Evolutionary conservation across 225 moss, liverwort and hornwort species (phyloP).

Genomic region (Straminergon stramineum): DNA sequence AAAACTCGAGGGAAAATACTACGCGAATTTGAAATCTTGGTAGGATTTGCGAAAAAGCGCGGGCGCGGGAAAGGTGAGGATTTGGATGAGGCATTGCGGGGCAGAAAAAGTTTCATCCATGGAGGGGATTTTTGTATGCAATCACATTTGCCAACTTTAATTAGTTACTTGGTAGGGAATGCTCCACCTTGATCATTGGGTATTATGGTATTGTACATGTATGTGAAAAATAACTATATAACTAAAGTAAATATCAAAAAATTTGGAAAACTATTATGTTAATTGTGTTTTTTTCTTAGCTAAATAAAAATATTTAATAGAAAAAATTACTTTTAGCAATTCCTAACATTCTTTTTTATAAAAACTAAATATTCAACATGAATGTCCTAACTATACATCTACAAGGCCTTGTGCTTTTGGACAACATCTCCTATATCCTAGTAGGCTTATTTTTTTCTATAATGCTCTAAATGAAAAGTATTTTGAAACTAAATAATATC

Average conservation of each 20-base stretch:
- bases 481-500: neutral
- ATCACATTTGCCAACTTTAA: neutral
- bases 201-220: fast-evolving
- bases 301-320: fast-evolving
- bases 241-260: neutral
- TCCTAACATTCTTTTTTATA: neutral
- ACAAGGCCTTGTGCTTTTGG: fast-evolving
- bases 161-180: neutral
- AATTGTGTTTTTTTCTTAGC: neutral
- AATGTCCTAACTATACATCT: neutral
- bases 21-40: neutral
- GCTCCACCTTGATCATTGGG: fast-evolving
- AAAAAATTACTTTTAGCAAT: neutral
- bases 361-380: too few species aligned
- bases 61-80: neutral
- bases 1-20: neutral
- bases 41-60: neutral
- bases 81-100: neutral
- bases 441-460: neutral
- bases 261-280: neutral
- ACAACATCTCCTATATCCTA: fast-evolving
- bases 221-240: neutral
- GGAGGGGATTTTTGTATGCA: neutral
- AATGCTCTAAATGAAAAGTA: neutral
- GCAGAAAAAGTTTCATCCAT: neutral